Evolutionary conservation across 371 early-diverging fungal species (phyloP), one percentile per base, ranked within the genome.

Genomic region (Blakeslea trispora): DNA sequence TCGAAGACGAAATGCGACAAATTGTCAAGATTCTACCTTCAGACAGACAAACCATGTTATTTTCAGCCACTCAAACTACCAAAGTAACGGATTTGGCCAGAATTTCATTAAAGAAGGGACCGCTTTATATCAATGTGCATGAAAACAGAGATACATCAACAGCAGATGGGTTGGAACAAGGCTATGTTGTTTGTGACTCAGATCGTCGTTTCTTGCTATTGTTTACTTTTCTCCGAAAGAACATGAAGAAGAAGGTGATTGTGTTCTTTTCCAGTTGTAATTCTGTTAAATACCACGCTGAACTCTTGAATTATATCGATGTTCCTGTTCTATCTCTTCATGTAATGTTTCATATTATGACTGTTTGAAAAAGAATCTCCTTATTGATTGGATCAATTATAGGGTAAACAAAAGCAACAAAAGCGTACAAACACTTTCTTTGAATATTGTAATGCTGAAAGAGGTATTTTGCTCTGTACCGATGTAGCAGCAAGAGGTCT

Each of bases 401-500:
- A 82, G 81, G 95, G 96, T 47, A 81, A 84, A 60, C 95, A 95
- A 75, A 95, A 95, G 78, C 96, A 97, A 71, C 89, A 91, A 72
- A 95, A 95, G 75, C 88, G 96, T 48, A 96, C 95, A 31, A 88
- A 84, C 34, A 96, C 96, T 31, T 96, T 96, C 75, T 94, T 95
- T 63, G 96, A 95, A 77, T 97, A 93, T 64, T 86, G 87, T 60
- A 97, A 95, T 63, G 96, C 96, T 13, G 89, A 91, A 15, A 75
- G 74, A 28, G 96, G 96, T 35, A 91, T 95, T 47, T 73, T 98
- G 49, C 81, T 97, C 57, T 96, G 97, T 75, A 99, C 99, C 31
- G 97, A 99, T 69, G 95, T 99, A 34, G 99, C 97, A 19, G 97
- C 99, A 3, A 85, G 99, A 74, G 99, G 99, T 0, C 77, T 99